Percentiles rank a stretch among this genome's conserved stretches.
phyloP scores from a whole-genome alignment of 805 yeast genomes.

The Yamadazyma laniorum region DNA sequence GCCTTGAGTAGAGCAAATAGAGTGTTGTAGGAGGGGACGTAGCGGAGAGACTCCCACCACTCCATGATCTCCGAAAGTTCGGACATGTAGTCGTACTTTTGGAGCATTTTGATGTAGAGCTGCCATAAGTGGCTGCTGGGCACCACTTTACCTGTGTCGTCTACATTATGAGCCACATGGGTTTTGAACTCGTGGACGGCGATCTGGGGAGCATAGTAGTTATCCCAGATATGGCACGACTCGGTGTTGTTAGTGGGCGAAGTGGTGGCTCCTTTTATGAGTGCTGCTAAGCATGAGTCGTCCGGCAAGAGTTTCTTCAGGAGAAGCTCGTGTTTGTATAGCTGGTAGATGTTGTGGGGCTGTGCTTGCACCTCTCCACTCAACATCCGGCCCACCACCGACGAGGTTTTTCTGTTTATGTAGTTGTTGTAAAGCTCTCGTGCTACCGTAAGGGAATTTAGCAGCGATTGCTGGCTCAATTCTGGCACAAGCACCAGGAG shows the following conservation, averaged over 20 bases:
- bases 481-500: constrained; percentile 1
- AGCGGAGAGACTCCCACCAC: constrained; percentile 53
- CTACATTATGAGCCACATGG: constrained; percentile 24
- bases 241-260: constrained; percentile 10
- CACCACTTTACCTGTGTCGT: constrained; percentile 20
- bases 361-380: constrained; percentile 32
- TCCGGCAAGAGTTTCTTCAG: constrained; percentile 21
- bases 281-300: constrained; percentile 35
- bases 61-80: constrained; percentile 51
- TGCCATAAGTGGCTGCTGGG: constrained; percentile 52
- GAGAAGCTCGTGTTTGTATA: constrained; percentile 28
- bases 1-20: constrained; percentile 39
- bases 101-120: constrained; percentile 50
- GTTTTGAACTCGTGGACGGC: constrained; percentile 58
- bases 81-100: constrained; percentile 43
- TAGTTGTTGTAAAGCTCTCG: constrained; percentile 23
- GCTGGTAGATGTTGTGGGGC: constrained; percentile 26
- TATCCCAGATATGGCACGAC: constrained; percentile 45
- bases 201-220: constrained; percentile 54
- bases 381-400: constrained; percentile 34
- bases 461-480: neutral
- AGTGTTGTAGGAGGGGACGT: constrained; percentile 40
- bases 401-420: constrained; percentile 23
- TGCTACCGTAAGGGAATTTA: neutral
- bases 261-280: constrained; percentile 48